Base-by-base conservation (phyloP, 805 yeast species). In the Yarrowia divulgata region DNA sequence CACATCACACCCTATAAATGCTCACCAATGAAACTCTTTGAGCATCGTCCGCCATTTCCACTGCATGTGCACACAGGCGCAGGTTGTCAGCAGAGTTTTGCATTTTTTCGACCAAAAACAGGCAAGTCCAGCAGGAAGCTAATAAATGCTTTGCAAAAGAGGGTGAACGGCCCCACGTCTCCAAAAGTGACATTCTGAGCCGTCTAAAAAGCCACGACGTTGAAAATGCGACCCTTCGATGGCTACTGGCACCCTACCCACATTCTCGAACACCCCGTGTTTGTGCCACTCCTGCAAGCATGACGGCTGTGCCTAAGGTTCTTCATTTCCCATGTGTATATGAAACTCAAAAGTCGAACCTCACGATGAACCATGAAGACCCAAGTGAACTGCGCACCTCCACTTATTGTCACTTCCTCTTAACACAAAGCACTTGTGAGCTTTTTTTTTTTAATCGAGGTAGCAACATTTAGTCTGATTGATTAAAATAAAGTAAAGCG, bases 71-170 rank as follows among this genome's bases (percentile, higher is more conserved):
- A n/a, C n/a, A n/a, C n/a, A n/a, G n/a, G n/a, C 23, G 50, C 34
- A 46, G 50, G 50, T 23, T n/a, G 50, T 23, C n/a, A 23, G 48
- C 29, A 45, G 48, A 45, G 29, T 46, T 46, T 46, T 46, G 50
- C 50, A 46, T 23, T 6, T 23, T 12, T 13, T 14, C n/a, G 50
- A 46, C 50, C 3, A 46, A 46, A 13, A 46, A 13, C n/a, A 46
- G 50, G 50, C 32, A 46, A 23, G 50, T 46, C 10, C 23, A 46
- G 50, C 50, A 46, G 50, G 50, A 19, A 46, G 48, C 48, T 45
- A 45, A 18, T 9, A 23, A 23, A 2, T 23, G 29, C 4, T 23
- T 23, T 23, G 29, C 2, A 23, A 23, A 23, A 23, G 3, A 23
- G 4, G 29, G 29, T 23, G 29, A 4, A 23, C 29, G 29, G 29